A percentile compares a stretch with the other conserved stretches of the same genome.
phyloP scores from a whole-genome alignment of 1,139 yeast genomes.

The Petasospora rhodanensis region DNA sequence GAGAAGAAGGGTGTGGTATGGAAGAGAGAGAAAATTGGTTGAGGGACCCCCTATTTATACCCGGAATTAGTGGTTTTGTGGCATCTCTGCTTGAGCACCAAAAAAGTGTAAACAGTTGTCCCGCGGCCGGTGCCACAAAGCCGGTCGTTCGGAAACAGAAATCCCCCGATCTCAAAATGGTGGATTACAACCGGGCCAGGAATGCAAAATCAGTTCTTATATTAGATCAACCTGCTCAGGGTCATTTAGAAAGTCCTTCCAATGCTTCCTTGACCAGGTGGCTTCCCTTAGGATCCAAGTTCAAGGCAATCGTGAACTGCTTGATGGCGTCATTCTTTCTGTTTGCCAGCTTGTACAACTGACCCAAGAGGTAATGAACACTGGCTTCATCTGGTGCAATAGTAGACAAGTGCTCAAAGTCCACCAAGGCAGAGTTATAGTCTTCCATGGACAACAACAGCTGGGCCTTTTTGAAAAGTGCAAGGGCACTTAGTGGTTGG shows the following conservation, averaged over 20 bases:
- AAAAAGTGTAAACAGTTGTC: no score
- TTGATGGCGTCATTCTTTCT: slow-evolving; percentile 75
- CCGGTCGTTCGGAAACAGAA: no score
- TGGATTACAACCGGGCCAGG: no score
- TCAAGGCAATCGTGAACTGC: slow-evolving; percentile 85
- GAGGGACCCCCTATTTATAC: no score
- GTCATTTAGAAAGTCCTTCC: slow-evolving; percentile 36
- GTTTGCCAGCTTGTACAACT: slow-evolving; percentile 72
- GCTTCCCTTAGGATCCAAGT: slow-evolving; percentile 90
- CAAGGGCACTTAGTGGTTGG: slow-evolving; percentile 83
- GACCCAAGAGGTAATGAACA: slow-evolving; percentile 86
- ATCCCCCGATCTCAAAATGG: no score
- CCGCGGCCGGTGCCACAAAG: no score
- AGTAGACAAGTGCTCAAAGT: slow-evolving; percentile 61
- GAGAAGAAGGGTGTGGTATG: no score
- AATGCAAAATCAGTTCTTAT: no score
- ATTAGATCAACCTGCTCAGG: not conserved
- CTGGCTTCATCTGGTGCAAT: slow-evolving; percentile 91
- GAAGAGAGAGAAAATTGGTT: no score
- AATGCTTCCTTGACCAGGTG: slow-evolving; percentile 83
- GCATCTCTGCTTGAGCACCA: no score
- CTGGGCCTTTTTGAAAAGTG: slow-evolving; percentile 87
- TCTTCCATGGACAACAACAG: slow-evolving; percentile 67
- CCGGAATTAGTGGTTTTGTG: no score
- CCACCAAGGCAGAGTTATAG: slow-evolving; percentile 66